Conservation (phyloP, 2,329 filamentous ascomycete genomes). For the Aspergillus hortae region DNA sequence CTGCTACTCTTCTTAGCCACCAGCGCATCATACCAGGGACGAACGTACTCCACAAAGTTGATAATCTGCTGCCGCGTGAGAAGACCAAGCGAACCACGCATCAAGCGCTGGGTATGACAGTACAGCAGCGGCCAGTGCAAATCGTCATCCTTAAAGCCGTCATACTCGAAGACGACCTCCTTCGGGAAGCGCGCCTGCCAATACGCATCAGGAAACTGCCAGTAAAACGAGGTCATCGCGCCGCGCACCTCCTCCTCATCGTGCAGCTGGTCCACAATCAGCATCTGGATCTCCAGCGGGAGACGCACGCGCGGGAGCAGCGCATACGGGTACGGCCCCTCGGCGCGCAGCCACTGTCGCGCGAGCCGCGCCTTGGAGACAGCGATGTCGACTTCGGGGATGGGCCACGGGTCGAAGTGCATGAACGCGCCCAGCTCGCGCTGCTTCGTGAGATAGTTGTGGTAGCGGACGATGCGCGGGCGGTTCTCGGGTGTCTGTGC, state of each 20-base stretch:
- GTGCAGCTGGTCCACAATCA: not conserved
- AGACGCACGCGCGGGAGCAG: not conserved
- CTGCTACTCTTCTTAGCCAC: too few relatives aligned
- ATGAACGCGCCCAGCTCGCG: not conserved
- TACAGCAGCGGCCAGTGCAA: not conserved
- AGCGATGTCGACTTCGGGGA: not conserved
- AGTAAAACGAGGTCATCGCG: not conserved
- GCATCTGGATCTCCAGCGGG: not conserved
- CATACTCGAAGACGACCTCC: not conserved
- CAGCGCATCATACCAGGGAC: not conserved
- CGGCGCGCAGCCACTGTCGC: not conserved
- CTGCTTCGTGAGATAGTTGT: not conserved
- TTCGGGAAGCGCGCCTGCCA: not conserved
- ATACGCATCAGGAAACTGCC: not conserved
- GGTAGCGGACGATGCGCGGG: not conserved
- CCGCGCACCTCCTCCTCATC: not conserved
- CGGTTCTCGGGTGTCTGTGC: too few relatives aligned
- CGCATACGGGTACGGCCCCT: not conserved
- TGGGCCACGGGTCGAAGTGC: not conserved
- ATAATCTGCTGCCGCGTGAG: not conserved
- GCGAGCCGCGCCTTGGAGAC: not conserved
- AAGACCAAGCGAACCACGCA: not conserved
- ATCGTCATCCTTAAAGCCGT: not conserved
- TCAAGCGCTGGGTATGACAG: not conserved
- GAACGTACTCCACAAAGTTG: not conserved